Base-by-base conservation (phyloP, 2,329 filamentous ascomycete species). In the Fusarium coicis region DNA sequence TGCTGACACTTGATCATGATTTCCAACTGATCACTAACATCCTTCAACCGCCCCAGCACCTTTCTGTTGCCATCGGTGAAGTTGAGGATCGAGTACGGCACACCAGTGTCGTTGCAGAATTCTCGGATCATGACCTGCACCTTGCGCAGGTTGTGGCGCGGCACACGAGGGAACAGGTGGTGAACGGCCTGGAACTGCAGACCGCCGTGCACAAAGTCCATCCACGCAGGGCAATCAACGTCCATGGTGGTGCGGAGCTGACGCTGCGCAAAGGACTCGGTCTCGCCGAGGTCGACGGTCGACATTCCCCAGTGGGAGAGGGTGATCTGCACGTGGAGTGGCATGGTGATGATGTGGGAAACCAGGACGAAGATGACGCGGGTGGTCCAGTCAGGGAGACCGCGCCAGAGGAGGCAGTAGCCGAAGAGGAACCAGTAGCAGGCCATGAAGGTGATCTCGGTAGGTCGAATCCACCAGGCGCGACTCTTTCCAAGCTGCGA, bases 201-300 rank as follows among this genome's bases (percentile, higher is more conserved):
- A 3, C 92, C 92, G 54, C 92, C 92, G 79, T 93, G 91, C 77
- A 93, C 85, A 74, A 90, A 93, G 79, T 93, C 92, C 32, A 93
- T 83, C 92, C 91, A 93, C 30, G 85, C 83, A 1, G 92, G 92
- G 80, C 91, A 93, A 75, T 92, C 90, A 53, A 93, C 89, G 76
- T 93, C 92, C 91, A 93, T 92, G 32, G 91, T 93, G 7, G 91
- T 93, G 49, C 91, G 87, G 42, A 93, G 83, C 85, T 92, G 91
- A 76, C 90, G 89, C 82, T 93, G 90, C 0, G 91, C 85, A 77
- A 93, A 93, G 2, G 89, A 91, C 78, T 93, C 91, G 61, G 85
- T 83, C 52, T 89, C 86, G 66, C 90, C 90, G 5, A 92, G 84
- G 70, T 93, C 89, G 0, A 88, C 83, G 5, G 90, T 92, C 30